These are phyloP conservation scores for Euphorbia corollata DNA, from an alignment of 441 rosid species.

Conservation along the genomic window DNA sequence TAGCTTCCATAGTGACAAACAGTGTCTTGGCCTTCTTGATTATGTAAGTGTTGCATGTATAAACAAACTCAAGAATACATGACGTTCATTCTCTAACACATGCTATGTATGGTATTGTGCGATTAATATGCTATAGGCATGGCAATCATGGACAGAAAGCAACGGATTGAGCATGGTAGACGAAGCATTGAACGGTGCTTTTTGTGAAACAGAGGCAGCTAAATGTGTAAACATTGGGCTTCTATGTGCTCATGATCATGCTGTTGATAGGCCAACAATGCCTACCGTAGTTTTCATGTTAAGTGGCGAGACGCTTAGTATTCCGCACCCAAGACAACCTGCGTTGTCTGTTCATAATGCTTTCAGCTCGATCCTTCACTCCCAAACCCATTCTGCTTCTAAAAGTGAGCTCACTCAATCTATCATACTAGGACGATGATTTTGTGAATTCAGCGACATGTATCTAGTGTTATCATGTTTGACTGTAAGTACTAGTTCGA, in stretches of 20 bases:
- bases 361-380: too few species aligned
- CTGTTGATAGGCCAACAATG: constrained; percentile 16
- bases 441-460: too few species aligned
- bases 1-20: background rate
- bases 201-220: constrained; percentile 28
- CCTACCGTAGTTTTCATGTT: constrained; percentile 12
- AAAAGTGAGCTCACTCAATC: too few species aligned
- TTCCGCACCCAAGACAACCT: too few species aligned
- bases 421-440: too few species aligned
- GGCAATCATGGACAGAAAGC: constrained; percentile 35
- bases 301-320: constrained; percentile 5
- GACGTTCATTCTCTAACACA: too few species aligned
- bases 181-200: constrained; percentile 8
- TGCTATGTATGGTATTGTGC: too few species aligned
- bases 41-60: constrained; percentile 11
- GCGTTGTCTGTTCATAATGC: too few species aligned
- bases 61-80: too few species aligned
- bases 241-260: constrained; percentile 14
- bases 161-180: constrained; percentile 26
- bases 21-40: constrained; percentile 2
- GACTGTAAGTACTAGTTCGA: too few species aligned
- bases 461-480: too few species aligned
- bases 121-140: constrained; percentile 23
- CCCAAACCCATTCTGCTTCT: too few species aligned
- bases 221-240: constrained; percentile 17